Percentiles rank a stretch among this genome's conserved stretches.
Evolutionary conservation across 371 early-diverging fungal genomes (phyloP).

Genomic region (Rhizopus delemar): DNA sequence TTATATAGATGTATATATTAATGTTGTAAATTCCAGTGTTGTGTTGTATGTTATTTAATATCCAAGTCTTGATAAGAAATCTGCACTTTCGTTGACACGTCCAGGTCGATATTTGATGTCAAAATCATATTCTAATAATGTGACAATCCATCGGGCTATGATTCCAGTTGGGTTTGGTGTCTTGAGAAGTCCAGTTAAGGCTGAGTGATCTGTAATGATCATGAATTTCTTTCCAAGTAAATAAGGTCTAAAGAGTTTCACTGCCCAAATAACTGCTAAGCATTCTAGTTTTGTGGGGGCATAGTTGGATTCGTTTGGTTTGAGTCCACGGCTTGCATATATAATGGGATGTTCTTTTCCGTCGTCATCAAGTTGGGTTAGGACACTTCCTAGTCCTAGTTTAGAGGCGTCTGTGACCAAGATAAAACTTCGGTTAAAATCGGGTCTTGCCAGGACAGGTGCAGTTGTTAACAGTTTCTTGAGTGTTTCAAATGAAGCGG

Average conservation of each 20-base stretch:
- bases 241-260: conserved; percentile 20
- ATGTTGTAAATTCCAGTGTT: too few species aligned
- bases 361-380: background rate
- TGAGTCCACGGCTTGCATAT: conserved; percentile 6
- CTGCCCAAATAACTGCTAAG: conserved; percentile 36
- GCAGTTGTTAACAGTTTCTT: conserved; percentile 15
- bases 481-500: conserved; percentile 22
- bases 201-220: conserved; percentile 3
- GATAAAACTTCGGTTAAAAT: conserved; percentile 4
- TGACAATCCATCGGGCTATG: conserved; percentile 1
- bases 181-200: conserved; percentile 1
- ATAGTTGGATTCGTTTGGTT: conserved; percentile 6
- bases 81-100: background rate
- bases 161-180: conserved; percentile 1
- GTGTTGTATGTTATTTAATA: too few species aligned
- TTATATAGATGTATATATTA: too few species aligned
- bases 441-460: background rate
- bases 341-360: conserved; percentile 8
- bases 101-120: conserved; percentile 2
- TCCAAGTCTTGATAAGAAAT: conserved; percentile 2
- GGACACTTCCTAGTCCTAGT: background rate
- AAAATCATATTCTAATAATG: background rate
- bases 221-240: background rate
- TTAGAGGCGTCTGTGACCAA: conserved; percentile 18
- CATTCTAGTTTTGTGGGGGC: conserved; percentile 31